These are phyloP conservation scores for Lactarius trivialis DNA, from an alignment of 768 basidiomycete species.

Conservation along the genomic window DNA sequence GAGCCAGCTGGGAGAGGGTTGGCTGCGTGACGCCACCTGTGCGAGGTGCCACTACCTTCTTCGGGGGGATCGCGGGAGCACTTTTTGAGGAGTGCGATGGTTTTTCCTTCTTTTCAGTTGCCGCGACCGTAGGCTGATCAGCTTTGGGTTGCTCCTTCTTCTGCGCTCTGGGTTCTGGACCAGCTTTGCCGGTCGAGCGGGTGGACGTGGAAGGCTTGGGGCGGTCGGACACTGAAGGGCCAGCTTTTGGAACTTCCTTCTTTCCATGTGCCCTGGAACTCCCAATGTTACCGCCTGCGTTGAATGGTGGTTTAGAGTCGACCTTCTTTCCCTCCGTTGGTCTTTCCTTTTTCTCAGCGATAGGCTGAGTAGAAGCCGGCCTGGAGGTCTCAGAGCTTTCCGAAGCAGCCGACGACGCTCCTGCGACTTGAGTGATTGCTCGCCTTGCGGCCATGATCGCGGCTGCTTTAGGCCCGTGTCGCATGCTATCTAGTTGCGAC, in stretches of 20 bases:
- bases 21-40: slow-evolving; percentile 21
- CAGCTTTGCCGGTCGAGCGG: neutral
- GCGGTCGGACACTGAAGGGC: neutral
- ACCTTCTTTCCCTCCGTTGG: neutral
- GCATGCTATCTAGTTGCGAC: slow-evolving; percentile 12
- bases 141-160: neutral
- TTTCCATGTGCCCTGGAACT: neutral
- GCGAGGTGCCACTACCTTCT: slow-evolving; percentile 16
- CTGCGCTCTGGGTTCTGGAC: neutral
- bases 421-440: neutral
- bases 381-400: neutral
- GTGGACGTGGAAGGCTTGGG: slow-evolving; percentile 3
- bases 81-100: slow-evolving; percentile 1
- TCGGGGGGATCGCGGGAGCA: neutral
- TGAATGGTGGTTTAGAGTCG: neutral
- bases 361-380: neutral
- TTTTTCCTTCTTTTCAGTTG: neutral
- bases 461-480: slow-evolving; percentile 14
- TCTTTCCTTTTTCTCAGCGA: neutral
- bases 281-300: neutral
- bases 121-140: neutral
- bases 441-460: slow-evolving; percentile 9
- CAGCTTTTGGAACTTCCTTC: neutral
- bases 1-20: slow-evolving; percentile 23
- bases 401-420: neutral